Conservation (phyloP, 2,329 filamentous ascomycete genomes). For the Sporothrix pseudoabietina region DNA sequence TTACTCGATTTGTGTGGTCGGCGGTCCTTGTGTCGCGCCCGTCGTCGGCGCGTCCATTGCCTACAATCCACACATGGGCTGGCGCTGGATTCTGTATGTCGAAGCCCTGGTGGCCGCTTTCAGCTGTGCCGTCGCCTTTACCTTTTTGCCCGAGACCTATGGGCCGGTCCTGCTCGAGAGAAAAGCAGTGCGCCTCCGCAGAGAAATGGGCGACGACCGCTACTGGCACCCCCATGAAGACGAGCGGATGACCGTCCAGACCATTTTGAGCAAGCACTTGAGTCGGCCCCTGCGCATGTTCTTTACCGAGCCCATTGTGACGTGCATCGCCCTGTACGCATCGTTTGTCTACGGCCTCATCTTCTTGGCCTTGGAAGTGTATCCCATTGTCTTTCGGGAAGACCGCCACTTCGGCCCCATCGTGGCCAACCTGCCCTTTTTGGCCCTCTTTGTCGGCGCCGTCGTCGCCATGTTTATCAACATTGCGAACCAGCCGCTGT, state of each 20-base stretch:
- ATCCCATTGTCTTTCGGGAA: constrained; percentile 54
- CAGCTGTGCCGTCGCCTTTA: constrained; percentile 35
- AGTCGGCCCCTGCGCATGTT: constrained; percentile 73
- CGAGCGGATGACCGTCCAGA: constrained; percentile 57
- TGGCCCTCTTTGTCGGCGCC: constrained; percentile 51
- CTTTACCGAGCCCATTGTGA: constrained; percentile 69
- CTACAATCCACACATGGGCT: constrained; percentile 35
- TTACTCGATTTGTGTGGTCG: constrained; percentile 45
- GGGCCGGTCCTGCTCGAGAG: constrained; percentile 53
- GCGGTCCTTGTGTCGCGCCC: constrained; percentile 47
- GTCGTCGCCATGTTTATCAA: constrained; percentile 57
- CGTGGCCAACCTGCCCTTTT: constrained; percentile 61
- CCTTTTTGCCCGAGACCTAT: constrained; percentile 42
- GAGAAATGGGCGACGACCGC: constrained; percentile 42
- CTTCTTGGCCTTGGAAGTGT: constrained; percentile 60
- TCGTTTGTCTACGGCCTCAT: constrained; percentile 59
- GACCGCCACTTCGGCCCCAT: constrained; percentile 59
- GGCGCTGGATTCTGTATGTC: constrained; percentile 40
- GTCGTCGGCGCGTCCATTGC: constrained; percentile 46
- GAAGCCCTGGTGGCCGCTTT: constrained; percentile 37
- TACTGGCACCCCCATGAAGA: constrained; percentile 56
- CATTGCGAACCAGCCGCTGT: constrained; percentile 48
- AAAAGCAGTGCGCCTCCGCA: constrained; percentile 54
- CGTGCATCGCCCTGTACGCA: constrained; percentile 46
- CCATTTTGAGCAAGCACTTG: constrained; percentile 66